These are phyloP conservation scores for Beauveria pseudobassiana DNA, from an alignment of 2,329 filamentous ascomycete genomes.

Conservation along the genomic window DNA sequence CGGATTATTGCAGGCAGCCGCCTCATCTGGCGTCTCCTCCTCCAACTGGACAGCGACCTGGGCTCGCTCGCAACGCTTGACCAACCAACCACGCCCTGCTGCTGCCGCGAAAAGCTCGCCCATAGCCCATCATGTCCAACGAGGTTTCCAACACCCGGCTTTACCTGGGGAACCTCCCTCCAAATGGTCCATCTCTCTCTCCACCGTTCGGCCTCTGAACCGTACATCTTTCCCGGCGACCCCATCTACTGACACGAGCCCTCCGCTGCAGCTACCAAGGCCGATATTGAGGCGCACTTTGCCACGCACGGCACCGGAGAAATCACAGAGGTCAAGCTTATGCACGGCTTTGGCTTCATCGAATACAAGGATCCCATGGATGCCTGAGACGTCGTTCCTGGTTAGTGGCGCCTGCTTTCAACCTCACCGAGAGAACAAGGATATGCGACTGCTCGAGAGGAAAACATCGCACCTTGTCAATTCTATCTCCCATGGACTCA, in stretches of 20 bases:
- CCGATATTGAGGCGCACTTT: slow-evolving; percentile 94
- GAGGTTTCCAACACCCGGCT: slow-evolving; percentile 93
- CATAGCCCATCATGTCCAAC: slow-evolving; percentile 49
- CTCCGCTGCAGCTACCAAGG: slow-evolving; percentile 73
- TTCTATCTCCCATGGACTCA: neutral
- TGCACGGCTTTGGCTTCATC: slow-evolving; percentile 99
- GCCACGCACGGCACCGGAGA: slow-evolving; percentile 91
- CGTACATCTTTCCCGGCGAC: slow-evolving; percentile 13
- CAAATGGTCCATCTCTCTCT: slow-evolving; percentile 60
- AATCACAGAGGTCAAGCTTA: slow-evolving; percentile 98
- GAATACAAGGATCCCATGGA: slow-evolving; percentile 99
- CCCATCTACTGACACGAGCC: slow-evolving; percentile 34
- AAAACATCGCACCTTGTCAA: neutral
- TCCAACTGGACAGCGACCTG: neutral
- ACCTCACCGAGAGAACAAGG: neutral
- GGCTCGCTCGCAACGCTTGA: neutral
- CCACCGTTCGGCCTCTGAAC: slow-evolving; percentile 3
- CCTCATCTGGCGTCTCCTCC: neutral
- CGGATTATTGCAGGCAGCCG: neutral
- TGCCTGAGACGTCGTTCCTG: slow-evolving; percentile 94
- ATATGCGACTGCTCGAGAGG: neutral
- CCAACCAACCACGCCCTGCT: neutral
- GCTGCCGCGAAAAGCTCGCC: neutral
- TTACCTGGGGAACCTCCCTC: slow-evolving; percentile 95
- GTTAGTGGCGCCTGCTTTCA: slow-evolving; percentile 45